Evolutionary conservation across 1,139 yeast genomes (phyloP), one percentile per base, ranked within the genome.

Genomic region (Hyphopichia burtonii): DNA sequence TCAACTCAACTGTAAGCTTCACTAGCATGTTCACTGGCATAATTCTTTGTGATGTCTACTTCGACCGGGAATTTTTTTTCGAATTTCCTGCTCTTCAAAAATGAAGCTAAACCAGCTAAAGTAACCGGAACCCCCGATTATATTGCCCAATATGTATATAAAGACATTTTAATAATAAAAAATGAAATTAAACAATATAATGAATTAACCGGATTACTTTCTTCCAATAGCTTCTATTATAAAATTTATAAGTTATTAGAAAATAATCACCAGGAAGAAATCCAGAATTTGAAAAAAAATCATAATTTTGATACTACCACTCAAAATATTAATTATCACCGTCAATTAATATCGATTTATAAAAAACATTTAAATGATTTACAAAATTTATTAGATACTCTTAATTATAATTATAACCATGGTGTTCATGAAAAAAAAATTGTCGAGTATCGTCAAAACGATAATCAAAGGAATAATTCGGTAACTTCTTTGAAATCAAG

Each of bases 181-280:
- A 41, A 41, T 4, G 62, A 59, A 38, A 51, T 61, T 33, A 50
- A 48, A 33, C 50, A 46, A 35, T 55, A 56, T 38, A 54, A 58
- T 31, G 55, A 54, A 37, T 12, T 47, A 28, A 55, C 59, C 2
- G 58, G 58, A 1, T 40, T 56, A 11, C 38, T 53, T 17, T 33
- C 44, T 28, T 35, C 53, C 14, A 54, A 55, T 17, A 34, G 48
- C 1, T 42, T 60, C 32, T 55, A 51, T 41, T 45, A 47, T 28
- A 58, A 55, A 42, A 34, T 61, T 22, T 51, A 48, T 39, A 47
- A 45, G 25, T 41, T 59, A 10, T 42, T 61, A n/a, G 61, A 58
- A 27, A 18, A 39, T 3, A 54, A 56, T 34, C 63, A 59, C 27
- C 27, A 16, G 5, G 35, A 42, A n/a, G 51, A 50, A 22, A 36